phyloP scores from a whole-genome alignment of 441 rosid species.

The Iberis amara region DNA sequence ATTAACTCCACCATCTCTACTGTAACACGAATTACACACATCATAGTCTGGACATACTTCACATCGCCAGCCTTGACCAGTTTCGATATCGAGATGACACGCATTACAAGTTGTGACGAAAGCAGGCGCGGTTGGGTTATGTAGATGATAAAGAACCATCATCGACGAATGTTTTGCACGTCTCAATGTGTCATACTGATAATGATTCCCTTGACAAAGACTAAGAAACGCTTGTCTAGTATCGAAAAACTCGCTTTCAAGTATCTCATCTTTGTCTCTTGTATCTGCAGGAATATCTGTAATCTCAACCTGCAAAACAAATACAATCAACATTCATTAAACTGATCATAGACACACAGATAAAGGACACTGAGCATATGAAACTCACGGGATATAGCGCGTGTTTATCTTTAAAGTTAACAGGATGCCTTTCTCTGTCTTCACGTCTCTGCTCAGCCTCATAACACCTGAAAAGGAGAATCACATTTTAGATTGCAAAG shows the following conservation, averaged over 20 bases:
- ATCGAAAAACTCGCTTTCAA: slow-evolving; percentile 94
- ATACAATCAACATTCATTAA: background rate
- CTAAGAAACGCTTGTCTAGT: slow-evolving; percentile 97
- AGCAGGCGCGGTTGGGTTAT: slow-evolving; percentile 98
- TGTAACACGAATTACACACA: slow-evolving; percentile 86
- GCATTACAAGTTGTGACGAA: slow-evolving; percentile 79
- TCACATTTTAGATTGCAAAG: slow-evolving; percentile 8
- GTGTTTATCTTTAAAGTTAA: slow-evolving; percentile 76
- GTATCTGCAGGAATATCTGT: slow-evolving; percentile 67
- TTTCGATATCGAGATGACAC: slow-evolving; percentile 89
- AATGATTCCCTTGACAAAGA: slow-evolving; percentile 98
- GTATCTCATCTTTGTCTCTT: slow-evolving; percentile 88
- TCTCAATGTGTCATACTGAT: slow-evolving; percentile 94
- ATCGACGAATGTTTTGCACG: slow-evolving; percentile 99
- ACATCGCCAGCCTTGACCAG: slow-evolving; percentile 99
- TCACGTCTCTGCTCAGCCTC: slow-evolving; percentile 82
- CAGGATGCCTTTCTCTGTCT: slow-evolving; percentile 85
- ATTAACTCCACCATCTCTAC: slow-evolving; percentile 67
- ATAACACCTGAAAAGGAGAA: slow-evolving; percentile 57
- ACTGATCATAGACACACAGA: background rate
- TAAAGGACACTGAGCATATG: slow-evolving; percentile 9
- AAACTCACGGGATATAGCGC: slow-evolving; percentile 57
- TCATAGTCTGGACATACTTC: slow-evolving; percentile 97
- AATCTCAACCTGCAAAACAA: slow-evolving; percentile 55
- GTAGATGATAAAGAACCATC: slow-evolving; percentile 99